phyloP scores from a whole-genome alignment of 1,284 basidiomycete genomes.

The Ustilago bromivora region DNA sequence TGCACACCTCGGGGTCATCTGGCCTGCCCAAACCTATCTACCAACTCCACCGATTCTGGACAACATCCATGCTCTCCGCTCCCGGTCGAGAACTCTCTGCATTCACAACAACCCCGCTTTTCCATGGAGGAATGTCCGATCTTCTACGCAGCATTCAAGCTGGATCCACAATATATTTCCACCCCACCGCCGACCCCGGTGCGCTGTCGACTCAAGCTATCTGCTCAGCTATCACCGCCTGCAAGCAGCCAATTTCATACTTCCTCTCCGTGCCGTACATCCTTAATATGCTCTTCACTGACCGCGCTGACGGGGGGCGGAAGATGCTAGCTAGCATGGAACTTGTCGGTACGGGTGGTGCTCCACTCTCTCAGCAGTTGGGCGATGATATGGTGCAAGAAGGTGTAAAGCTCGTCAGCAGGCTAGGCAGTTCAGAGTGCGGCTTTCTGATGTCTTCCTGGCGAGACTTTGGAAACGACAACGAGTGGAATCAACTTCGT shows the following conservation, averaged over 20 bases:
- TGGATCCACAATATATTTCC: constrained; percentile 70
- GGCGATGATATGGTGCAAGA: constrained; percentile 74
- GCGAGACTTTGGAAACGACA: constrained; percentile 74
- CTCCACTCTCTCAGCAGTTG: constrained; percentile 72
- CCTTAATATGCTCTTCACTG: constrained; percentile 72
- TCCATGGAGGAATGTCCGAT: constrained; percentile 72
- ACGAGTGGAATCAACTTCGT: constrained; percentile 76
- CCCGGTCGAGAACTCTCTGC: constrained; percentile 58
- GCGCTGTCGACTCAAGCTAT: constrained; percentile 69
- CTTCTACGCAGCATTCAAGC: constrained; percentile 71
- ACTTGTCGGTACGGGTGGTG: constrained; percentile 73
- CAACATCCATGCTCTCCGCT: constrained; percentile 43
- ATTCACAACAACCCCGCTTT: constrained; percentile 72
- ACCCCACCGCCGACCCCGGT: constrained; percentile 66
- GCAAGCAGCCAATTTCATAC: constrained; percentile 44
- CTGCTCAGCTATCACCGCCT: constrained; percentile 62
- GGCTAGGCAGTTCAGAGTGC: constrained; percentile 73
- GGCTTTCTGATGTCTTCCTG: constrained; percentile 73
- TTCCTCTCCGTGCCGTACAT: constrained; percentile 72
- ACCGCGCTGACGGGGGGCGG: constrained; percentile 73
- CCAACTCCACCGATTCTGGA: constrained; percentile 65
- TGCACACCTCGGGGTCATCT: constrained; percentile 77
- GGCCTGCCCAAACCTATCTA: constrained; percentile 72
- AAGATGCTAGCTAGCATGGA: constrained; percentile 73
- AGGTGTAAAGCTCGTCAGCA: constrained; percentile 74